Evolutionary conservation across 2,329 filamentous ascomycete genomes (phyloP).

Genomic region (Arthrobotrys sinensis): DNA sequence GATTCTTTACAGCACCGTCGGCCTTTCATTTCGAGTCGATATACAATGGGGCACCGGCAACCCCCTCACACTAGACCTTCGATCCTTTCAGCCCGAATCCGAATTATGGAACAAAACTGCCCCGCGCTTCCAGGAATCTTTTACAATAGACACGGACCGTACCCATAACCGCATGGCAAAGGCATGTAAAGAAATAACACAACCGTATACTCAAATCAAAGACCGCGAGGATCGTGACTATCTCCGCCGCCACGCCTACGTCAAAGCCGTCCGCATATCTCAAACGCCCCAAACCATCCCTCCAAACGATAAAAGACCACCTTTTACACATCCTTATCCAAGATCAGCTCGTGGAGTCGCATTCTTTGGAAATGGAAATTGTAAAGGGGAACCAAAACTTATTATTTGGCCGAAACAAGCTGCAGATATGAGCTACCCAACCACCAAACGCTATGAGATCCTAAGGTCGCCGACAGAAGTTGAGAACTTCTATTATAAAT

Average conservation of each 20-base stretch:
- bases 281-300: slow-evolving; percentile 43
- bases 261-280: slow-evolving; percentile 58
- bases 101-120: slow-evolving; percentile 48
- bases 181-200: slow-evolving; percentile 48
- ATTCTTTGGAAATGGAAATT: slow-evolving; percentile 50
- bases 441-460: slow-evolving; percentile 32
- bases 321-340: slow-evolving; percentile 45
- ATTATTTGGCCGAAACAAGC: slow-evolving; percentile 58
- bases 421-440: slow-evolving; percentile 49
- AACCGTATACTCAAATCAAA: slow-evolving; percentile 46
- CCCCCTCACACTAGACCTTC: slow-evolving; percentile 46
- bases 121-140: slow-evolving; percentile 42
- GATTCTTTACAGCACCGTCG: neutral
- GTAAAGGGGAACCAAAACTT: slow-evolving; percentile 41
- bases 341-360: slow-evolving; percentile 52
- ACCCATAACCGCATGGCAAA: slow-evolving; percentile 56
- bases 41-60: slow-evolving; percentile 56
- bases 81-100: slow-evolving; percentile 50
- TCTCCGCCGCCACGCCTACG: slow-evolving; percentile 30
- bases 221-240: slow-evolving; percentile 47
- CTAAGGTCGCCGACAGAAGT: slow-evolving; percentile 20
- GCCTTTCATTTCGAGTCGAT: slow-evolving; percentile 39
- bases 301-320: slow-evolving; percentile 21
- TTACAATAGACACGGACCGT: slow-evolving; percentile 40
- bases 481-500: slow-evolving; percentile 48